Conservation (phyloP, 192 early-diverging fungal genomes). For the Umbelopsis ramanniana region DNA sequence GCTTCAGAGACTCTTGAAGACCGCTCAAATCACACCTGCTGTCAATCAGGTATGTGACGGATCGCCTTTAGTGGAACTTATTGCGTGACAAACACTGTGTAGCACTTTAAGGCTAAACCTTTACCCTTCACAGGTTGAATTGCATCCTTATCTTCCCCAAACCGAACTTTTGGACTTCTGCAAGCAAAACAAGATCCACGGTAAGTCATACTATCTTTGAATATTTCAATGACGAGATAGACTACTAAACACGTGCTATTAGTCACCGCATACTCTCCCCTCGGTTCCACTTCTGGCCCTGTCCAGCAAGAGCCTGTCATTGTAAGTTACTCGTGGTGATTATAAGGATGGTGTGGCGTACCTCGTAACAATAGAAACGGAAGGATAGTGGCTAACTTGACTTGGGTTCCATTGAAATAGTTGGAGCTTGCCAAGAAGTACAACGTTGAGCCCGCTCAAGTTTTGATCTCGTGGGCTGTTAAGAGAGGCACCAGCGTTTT, state of each 20-base stretch:
- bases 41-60: constrained; percentile 52
- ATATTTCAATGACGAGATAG: background rate
- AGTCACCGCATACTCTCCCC: constrained; percentile 83
- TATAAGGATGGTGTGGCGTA: background rate
- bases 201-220: constrained; percentile 16
- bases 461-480: constrained; percentile 76
- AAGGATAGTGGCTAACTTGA: background rate
- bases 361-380: background rate
- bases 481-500: constrained; percentile 78
- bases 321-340: constrained; percentile 19
- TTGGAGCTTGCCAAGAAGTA: constrained; percentile 69
- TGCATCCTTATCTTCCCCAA: constrained; percentile 81
- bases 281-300: constrained; percentile 55
- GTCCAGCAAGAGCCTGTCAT: constrained; percentile 28
- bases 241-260: background rate
- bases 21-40: constrained; percentile 60
- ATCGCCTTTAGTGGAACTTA: background rate
- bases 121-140: constrained; percentile 67
- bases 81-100: constrained; percentile 1
- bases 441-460: constrained; percentile 69
- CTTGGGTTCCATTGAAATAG: constrained; percentile 15
- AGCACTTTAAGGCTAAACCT: background rate
- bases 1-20: constrained; percentile 58
- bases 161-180: constrained; percentile 75
- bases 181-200: constrained; percentile 64